These are phyloP conservation scores for Graphilbum ipis-grandicollis DNA, from an alignment of 2,329 filamentous ascomycete genomes.

Conservation along the genomic window DNA sequence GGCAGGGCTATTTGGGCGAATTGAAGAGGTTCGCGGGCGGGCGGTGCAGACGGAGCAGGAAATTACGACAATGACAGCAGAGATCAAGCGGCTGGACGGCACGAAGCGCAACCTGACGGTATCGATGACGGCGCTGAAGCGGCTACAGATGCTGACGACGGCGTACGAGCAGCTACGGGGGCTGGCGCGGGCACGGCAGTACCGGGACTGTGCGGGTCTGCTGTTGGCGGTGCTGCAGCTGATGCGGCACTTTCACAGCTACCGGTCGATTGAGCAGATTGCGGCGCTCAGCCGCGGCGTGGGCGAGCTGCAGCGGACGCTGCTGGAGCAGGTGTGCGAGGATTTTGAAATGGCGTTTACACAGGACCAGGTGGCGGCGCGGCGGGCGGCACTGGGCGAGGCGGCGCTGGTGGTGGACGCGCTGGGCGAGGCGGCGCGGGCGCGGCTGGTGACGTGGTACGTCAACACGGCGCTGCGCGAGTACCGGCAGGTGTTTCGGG, in stretches of 20 bases:
- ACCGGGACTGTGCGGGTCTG: conserved; percentile 84
- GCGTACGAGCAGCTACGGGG: conserved; percentile 92
- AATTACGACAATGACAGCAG: conserved; percentile 96
- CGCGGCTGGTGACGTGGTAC: conserved; percentile 83
- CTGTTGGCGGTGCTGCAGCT: conserved; percentile 91
- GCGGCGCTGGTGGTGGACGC: conserved; percentile 91
- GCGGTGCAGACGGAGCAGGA: conserved; percentile 86
- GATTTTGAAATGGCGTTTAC: conserved; percentile 94
- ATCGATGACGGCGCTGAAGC: conserved; percentile 94
- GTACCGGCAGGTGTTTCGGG: conserved; percentile 87
- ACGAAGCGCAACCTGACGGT: conserved; percentile 93
- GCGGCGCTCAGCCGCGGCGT: conserved; percentile 84
- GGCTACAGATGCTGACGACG: conserved; percentile 95
- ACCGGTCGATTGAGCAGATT: conserved; percentile 94
- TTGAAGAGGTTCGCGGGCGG: conserved; percentile 77
- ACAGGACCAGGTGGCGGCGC: conserved; percentile 61
- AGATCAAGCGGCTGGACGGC: conserved; percentile 92
- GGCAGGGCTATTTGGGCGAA: conserved; percentile 78
- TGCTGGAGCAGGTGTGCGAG: conserved; percentile 95
- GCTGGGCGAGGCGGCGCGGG: conserved; percentile 69
- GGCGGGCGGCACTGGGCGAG: conserved; percentile 58
- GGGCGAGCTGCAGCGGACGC: conserved; percentile 76
- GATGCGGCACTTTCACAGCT: conserved; percentile 97
- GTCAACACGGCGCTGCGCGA: conserved; percentile 93
- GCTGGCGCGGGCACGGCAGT: conserved; percentile 72